Conservation (phyloP, 176 grass and related monocot genomes). For the Musa itinerans region DNA sequence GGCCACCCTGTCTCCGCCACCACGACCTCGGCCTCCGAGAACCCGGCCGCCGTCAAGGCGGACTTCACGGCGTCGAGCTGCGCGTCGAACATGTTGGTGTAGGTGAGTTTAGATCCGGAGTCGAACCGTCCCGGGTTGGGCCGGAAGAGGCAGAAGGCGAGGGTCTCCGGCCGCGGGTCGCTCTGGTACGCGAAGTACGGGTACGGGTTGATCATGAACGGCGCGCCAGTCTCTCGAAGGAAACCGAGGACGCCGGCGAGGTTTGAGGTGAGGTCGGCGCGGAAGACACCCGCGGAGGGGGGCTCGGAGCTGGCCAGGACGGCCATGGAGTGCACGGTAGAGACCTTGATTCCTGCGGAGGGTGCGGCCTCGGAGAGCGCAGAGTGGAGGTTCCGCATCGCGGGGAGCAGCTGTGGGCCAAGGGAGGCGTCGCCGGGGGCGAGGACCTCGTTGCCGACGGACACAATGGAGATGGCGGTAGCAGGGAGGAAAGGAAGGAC, state of each 20-base stretch:
- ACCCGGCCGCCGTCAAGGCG: constrained; percentile 41
- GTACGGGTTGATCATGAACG: constrained; percentile 40
- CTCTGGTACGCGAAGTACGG: too few species aligned
- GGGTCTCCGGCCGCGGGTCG: constrained; percentile 22
- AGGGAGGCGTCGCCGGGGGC: constrained; percentile 59
- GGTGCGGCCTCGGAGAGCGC: constrained; percentile 33
- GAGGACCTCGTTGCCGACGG: constrained; percentile 78
- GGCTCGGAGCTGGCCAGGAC: constrained; percentile 76
- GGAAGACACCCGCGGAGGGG: constrained; percentile 66
- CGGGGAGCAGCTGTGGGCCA: constrained; percentile 53
- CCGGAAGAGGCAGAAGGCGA: constrained; percentile 80
- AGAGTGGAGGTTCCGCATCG: constrained; percentile 68
- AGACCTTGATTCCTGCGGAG: constrained; percentile 29
- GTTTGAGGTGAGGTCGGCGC: constrained; percentile 40
- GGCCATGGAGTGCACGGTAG: constrained; percentile 83
- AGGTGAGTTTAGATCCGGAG: constrained; percentile 46
- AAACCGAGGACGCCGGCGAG: constrained; percentile 53
- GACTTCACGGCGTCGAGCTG: constrained; percentile 74
- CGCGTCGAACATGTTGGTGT: constrained; percentile 97
- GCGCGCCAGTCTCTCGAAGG: constrained; percentile 50
- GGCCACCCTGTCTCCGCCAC: constrained; percentile 90
- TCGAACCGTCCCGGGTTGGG: constrained; percentile 66
- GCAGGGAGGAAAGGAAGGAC: constrained; percentile 48
- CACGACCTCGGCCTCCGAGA: constrained; percentile 43
- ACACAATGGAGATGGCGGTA: constrained; percentile 14